Evolutionary conservation across 2,329 filamentous ascomycete genomes (phyloP), one percentile per base, ranked within the genome.

Genomic region (Emmonsia crescens): DNA sequence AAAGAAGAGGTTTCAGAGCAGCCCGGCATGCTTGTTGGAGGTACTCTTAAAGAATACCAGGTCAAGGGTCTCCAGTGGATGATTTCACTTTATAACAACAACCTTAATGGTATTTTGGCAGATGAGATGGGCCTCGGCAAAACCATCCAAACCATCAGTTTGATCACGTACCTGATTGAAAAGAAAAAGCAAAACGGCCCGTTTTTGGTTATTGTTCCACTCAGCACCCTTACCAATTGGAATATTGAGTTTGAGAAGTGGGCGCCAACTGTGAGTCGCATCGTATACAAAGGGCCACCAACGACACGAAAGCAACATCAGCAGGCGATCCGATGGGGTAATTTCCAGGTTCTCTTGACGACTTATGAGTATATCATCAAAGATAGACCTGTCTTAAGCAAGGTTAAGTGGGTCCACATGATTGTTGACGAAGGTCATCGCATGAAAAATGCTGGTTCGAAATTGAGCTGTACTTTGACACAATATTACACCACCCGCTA

Each of bases 291-390:
- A 78, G 94, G 94, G 24, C 91, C 94, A 2, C 94, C 94, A 0
- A 89, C 87, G 64, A 82, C 87, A 59, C 87, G 94, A 71, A 97
- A 96, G 75, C 84, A 88, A 69, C 91, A 96, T 62, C 92, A 96
- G 73, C 88, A 96, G 67, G 90, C 91, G 75, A 96, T 99, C 68
- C 91, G 94, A 58, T 93, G 91, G 76, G 92, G 93, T 56, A 86
- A 89, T 61, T 99, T 99, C 83, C 94, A 99, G 75, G 94, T 99
- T 57, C 80, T 99, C 12, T 83, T 99, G 62, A 99, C 94, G 1
- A 99, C 94, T 0, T 99, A 99, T 78, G 94, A 99, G 75, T 99
- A 97, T 78, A 95, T 99, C 77, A 99, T 99, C 83, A 99, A 97
- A 79, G 94, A 99, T 72, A 86, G 94, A 42, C 93, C 93, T 0